Evolutionary conservation across 2,329 filamentous ascomycete genomes (phyloP), one percentile per base, ranked within the genome.

Genomic region (Phaeosphaeriaceae sp.): DNA sequence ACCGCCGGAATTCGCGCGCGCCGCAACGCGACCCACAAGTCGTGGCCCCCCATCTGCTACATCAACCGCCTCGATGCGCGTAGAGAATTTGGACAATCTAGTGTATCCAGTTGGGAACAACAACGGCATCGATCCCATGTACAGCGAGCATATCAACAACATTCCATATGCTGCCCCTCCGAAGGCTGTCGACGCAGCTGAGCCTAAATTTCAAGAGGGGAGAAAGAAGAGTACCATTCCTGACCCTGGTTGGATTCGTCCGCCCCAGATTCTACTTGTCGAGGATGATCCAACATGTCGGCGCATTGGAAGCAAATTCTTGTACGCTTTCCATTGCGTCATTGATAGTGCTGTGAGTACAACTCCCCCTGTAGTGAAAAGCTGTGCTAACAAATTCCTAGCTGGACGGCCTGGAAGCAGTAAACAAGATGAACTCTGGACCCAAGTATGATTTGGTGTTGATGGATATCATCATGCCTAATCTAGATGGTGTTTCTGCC

Each of bases 71-170:
- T 74, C 78, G 2, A 76, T 84, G 66, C 79, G 79, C 4, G 81
- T 81, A 32, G 78, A 78, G 12, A 86, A 88, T 46, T 72, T 88
- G 36, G 86, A 89, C 53, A 83, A 81, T 56, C 83, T 95, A 45
- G 92, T 97, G 8, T 97, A 97, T 69, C 92, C 93, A 0, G 91
- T 96, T 13, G 92, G 92, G 15, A 86, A 92, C 58, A 94, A 88
- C 0, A 90, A 95, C 58, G 92, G 92, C 44, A 97, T 97, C 59
- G 92, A 97, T 68, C 92, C 93, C 1, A 94, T 96, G 81, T 92
- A 93, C 68, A 88, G 90, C 61, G 92, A 97, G 63, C 92, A 97
- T 67, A 91, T 97, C 67, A 86, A 93, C 76, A 96, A 96, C 70
- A 95, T 97, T 47, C 91, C 92, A 0, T 97, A 96, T 68, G 81